Evolutionary conservation across 345 rosid species (phyloP), one percentile per base, ranked within the genome.

Genomic region (Hibiscus trionum): DNA sequence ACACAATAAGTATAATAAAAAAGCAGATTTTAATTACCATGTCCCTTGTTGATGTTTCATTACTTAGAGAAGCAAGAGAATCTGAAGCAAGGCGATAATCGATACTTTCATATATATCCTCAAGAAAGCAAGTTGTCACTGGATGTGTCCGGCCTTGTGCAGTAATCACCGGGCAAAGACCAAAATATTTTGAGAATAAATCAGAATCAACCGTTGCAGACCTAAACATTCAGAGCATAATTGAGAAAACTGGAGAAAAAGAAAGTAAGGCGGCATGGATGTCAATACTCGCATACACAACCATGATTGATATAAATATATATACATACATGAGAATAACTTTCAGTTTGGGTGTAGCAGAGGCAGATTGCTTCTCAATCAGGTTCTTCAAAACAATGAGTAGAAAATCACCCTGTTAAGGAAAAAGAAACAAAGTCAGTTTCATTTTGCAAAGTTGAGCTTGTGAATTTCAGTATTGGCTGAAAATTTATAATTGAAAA

Each of bases 141-240:
- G 94, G 93, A 82, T 93, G 96, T 56, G 93, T 91, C 68, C 97
- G 84, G 73, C 97, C 98, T 80, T 86, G 81, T 47, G 97, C 97
- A 77, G 90, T 84, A 66, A 93, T 85, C 47, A 93, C 94, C 53
- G 98, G 98, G 76, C 97, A 93, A 75, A 85, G 77, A 64, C 92
- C 91, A 85, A 91, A 93, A 82, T 91, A 93, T 58, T 86, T 84
- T 57, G 97, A 91, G 77, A 91, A 91, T 64, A 86, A 83, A 78
- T 79, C 80, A 42, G 98, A 89, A 83, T 93, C 96, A 78, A 93
- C 98, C 6, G 98, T 93, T 69, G 98, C 98, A 61, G 98, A 93
- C 98, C 98, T 91, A 83, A 73, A 73, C 15, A 39, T 52, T 59
- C 10, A 69, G 21, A 61, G 31, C 53, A 66, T 49, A n/a, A 24